Evolutionary conservation across 208 protist genomes (phyloP), one percentile per base, ranked within the genome.

Genomic region (Strigomonas oncopelti): DNA sequence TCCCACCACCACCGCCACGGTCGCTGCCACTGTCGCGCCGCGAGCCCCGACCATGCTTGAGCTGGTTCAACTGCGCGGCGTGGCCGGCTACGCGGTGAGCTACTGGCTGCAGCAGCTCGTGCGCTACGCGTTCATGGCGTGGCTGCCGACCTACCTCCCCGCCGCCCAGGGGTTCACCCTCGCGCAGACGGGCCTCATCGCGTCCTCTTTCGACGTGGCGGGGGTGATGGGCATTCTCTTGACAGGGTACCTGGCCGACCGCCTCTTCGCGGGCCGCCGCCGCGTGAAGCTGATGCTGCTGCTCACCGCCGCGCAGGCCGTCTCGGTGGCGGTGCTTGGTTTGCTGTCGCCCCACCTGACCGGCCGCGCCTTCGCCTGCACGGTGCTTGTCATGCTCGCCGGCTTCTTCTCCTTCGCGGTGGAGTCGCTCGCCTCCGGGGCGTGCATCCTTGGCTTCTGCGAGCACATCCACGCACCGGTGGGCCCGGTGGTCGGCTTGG

Each of bases 71-170:
- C 46, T 74, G 14, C 78, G 66, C 32, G 69, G 71, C 24, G 46
- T 72, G 1, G 16, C 25, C 1, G 71, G 60, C 51, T 67, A 78
- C 58, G 61, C 56, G 32, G 9, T 67, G 13, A 70, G 61, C 20
- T 81, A 84, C 58, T 84, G 81, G 42, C 31, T 71, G 45, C 58
- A 78, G 27, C 77, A 84, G 69, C 75, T 84, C 25, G 74, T 84
- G 48, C 70, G 78, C 20, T 84, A 84, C 53, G 56, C 66, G 16
- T 72, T 84, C 51, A 66, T 84, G 45, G 78, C 75, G 34, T 84
- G 78, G 78, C 61, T 84, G 28, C 78, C 78, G n/a, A 81, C 81
- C 66, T 84, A 78, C 64, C 64, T 80, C n/a, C 67, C 42, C n/a
- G 42, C 67, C 7, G 78, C 78, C 14, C 61, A 81, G 51, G 58